These are phyloP conservation scores for Elsinoe perseae DNA, from an alignment of 2,329 filamentous ascomycete genomes.

Conservation along the genomic window DNA sequence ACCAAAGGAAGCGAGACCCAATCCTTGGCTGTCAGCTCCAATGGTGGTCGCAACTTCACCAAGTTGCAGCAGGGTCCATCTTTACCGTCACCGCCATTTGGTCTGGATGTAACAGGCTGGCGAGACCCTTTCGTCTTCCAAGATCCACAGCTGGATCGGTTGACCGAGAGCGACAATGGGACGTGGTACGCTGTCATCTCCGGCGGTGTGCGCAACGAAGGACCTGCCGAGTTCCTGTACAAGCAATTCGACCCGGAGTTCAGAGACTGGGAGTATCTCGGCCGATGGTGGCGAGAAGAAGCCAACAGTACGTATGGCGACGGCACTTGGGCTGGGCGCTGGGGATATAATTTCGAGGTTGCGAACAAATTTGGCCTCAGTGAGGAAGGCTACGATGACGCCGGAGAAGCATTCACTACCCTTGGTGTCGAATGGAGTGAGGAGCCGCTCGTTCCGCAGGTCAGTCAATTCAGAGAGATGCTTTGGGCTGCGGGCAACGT, in stretches of 20 bases:
- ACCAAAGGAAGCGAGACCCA: slow-evolving; percentile 42
- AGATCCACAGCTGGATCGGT: slow-evolving; percentile 31
- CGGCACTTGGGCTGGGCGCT: slow-evolving; percentile 23
- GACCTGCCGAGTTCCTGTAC: slow-evolving; percentile 36
- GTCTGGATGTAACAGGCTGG: slow-evolving; percentile 37
- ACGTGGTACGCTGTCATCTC: slow-evolving; percentile 37
- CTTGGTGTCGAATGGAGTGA: slow-evolving; percentile 39
- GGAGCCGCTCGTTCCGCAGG: slow-evolving; percentile 34
- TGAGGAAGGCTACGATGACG: slow-evolving; percentile 33
- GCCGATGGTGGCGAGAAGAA: slow-evolving; percentile 36
- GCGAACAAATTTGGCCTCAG: slow-evolving; percentile 38
- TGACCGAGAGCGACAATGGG: slow-evolving; percentile 29
- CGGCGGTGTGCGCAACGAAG: slow-evolving; percentile 34
- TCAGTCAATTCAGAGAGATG: slow-evolving; percentile 36
- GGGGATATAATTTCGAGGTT: slow-evolving; percentile 41
- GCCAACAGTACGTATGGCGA: slow-evolving; percentile 21
- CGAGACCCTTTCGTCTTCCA: slow-evolving; percentile 40
- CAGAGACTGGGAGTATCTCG: slow-evolving; percentile 34
- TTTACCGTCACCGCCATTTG: slow-evolving; percentile 35
- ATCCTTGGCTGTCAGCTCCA: slow-evolving; percentile 36
- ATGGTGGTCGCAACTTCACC: slow-evolving; percentile 36
- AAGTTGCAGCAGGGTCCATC: slow-evolving; percentile 34
- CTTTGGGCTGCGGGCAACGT: slow-evolving; percentile 37
- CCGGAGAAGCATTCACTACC: slow-evolving; percentile 36
- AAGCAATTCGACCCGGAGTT: slow-evolving; percentile 33